Percentiles rank a stretch among this genome's conserved stretches.
phyloP scores from a whole-genome alignment of 73 alveolate species.

The Uronychia binucleata region DNA sequence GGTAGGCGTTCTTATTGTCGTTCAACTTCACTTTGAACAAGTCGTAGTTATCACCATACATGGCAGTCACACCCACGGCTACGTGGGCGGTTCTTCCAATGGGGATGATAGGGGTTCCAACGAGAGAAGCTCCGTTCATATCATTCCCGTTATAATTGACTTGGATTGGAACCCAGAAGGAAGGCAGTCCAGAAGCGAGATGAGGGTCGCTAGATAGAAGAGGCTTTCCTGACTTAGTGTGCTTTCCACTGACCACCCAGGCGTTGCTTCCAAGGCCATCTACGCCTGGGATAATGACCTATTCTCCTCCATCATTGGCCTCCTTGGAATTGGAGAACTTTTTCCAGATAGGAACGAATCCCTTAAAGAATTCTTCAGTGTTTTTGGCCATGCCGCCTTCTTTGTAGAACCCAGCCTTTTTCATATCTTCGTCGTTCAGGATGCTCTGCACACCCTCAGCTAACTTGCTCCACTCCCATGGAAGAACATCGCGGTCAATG shows the following conservation, averaged over 20 bases:
- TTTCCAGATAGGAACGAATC: constrained; percentile 13
- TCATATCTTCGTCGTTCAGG: constrained; percentile 56
- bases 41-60: constrained; percentile 52
- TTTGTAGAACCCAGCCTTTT: constrained; percentile 30
- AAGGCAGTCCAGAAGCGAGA: constrained; percentile 71
- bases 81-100: constrained; percentile 32
- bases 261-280: constrained; percentile 79
- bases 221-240: constrained; percentile 87
- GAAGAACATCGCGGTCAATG: constrained; percentile 27
- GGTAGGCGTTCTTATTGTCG: constrained; percentile 69
- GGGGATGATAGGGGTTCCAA: constrained; percentile 47
- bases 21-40: constrained; percentile 75
- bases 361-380: not conserved
- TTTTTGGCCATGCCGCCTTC: constrained; percentile 19
- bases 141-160: constrained; percentile 15
- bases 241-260: constrained; percentile 86
- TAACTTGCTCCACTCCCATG: constrained; percentile 29
- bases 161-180: constrained; percentile 26
- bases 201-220: constrained; percentile 89
- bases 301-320: not conserved
- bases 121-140: constrained; percentile 52
- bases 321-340: not conserved
- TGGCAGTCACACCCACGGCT: constrained; percentile 29
- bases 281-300: not conserved
- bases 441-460: constrained; percentile 23